Evolutionary conservation across 768 basidiomycete species (phyloP), one percentile per base, ranked within the genome.

Genomic region (Boletus subcaerulescens): DNA sequence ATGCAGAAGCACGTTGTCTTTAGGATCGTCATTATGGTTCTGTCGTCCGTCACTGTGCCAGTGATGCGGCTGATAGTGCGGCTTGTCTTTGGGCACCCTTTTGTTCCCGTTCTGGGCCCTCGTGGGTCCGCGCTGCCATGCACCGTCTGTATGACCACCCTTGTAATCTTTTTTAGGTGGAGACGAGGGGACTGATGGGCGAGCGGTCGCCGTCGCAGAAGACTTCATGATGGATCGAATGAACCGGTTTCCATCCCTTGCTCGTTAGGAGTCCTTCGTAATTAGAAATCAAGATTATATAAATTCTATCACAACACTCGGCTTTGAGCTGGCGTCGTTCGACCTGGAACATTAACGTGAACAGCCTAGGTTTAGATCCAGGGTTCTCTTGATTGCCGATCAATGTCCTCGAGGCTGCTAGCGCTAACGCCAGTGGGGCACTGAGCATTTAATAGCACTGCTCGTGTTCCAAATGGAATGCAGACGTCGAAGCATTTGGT

Each of bases 241-340:
- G 24, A 35, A 18, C n/a, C 32, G 33, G 14, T 15, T 33, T 4
- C 12, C 32, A 47, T 4, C 20, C 22, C 35, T 44, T 11, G 45
- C 31, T 46, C 13, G 33, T 13, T 35, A 35, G 12, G 11, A 35
- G 33, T 3, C 33, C 8, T 11, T 4, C 12, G 13, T 6, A 12
- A 57, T 56, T 56, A 48, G 55, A 41, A 57, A 56, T 56, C 55
- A 49, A 8, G 8, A 31, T 43, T 54, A 35, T 42, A 48, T 49
- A 56, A 44, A 43, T 29, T 29, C 29, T 29, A 9, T 29, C 29
- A 29, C 29, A 9, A 29, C 29, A 29, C 26, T 29, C 8, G 26
- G 26, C 8, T 9, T 29, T 29, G 29, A 9, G 7, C 8, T 29
- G 29, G 29, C 29, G 29, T 29, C 29, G 29, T 29, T 29, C 29